phyloP scores from a whole-genome alignment of 352 stramenopile species.

The Detonula confervacea region DNA sequence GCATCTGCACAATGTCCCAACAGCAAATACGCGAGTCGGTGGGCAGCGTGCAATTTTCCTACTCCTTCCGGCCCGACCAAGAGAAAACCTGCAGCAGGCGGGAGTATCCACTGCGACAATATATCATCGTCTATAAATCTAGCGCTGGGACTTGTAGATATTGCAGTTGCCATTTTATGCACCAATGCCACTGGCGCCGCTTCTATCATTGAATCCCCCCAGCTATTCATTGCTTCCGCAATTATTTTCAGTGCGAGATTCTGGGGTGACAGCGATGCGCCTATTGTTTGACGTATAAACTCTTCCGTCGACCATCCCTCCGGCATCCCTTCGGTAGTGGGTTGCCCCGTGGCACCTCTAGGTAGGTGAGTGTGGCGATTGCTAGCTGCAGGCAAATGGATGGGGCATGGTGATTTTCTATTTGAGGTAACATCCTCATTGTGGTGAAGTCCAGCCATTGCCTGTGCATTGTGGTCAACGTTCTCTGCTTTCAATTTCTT shows the following conservation, averaged over 20 bases:
- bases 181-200: conserved; percentile 4
- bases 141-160: neutral
- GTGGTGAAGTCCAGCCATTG: conserved; percentile 1
- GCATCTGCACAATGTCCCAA: conserved; percentile 33
- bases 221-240: conserved; percentile 37
- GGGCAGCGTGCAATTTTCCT: conserved; percentile 36
- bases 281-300: conserved; percentile 31
- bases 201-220: conserved; percentile 26
- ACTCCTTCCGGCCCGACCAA: conserved; percentile 41
- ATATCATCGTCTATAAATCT: neutral
- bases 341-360: conserved; percentile 12
- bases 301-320: conserved; percentile 45
- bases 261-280: conserved; percentile 38
- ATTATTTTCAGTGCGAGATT: conserved; percentile 43
- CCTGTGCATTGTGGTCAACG: neutral
- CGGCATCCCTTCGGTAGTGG: no score
- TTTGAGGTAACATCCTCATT: neutral
- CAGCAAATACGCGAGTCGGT: conserved; percentile 25
- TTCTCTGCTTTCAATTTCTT: conserved; percentile 1
- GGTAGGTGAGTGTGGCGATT: conserved; percentile 19
- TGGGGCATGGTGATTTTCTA: conserved; percentile 22
- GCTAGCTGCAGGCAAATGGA: conserved; percentile 33
- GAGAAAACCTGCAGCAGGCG: conserved; percentile 37
- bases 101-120: conserved; percentile 26
- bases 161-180: conserved; percentile 18